A percentile compares a stretch with the other conserved stretches of the same genome.
Evolutionary conservation across 2,329 filamentous ascomycete species (phyloP).

Genomic region (Dendryphion nanum): DNA sequence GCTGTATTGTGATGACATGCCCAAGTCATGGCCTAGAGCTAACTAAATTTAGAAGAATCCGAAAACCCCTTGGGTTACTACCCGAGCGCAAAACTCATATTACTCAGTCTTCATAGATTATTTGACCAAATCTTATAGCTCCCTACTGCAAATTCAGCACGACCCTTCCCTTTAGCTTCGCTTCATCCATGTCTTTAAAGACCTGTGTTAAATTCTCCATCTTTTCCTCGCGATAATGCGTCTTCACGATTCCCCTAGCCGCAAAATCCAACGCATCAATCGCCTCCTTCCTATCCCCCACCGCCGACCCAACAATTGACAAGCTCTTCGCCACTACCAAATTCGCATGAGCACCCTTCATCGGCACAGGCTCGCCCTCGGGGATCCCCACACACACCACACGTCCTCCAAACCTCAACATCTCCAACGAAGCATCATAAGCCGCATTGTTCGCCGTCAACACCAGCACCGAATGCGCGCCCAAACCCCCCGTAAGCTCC

Average conservation of each 20-base stretch:
- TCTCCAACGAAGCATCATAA: constrained; percentile 41
- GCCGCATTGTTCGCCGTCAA: constrained; percentile 49
- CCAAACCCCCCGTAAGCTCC: constrained; percentile 54
- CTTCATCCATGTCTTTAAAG: constrained; percentile 49
- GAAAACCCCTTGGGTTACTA: no score
- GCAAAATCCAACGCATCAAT: constrained; percentile 51
- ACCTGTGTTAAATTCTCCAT: constrained; percentile 48
- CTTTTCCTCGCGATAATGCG: constrained; percentile 46
- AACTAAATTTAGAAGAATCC: no score
- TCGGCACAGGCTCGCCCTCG: constrained; percentile 47
- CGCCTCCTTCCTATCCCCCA: constrained; percentile 48
- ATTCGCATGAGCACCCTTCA: constrained; percentile 42
- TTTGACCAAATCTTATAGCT: no score
- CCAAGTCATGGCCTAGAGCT: no score
- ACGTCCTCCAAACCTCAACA: constrained; percentile 47
- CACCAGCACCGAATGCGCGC: constrained; percentile 61
- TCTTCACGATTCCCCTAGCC: constrained; percentile 44
- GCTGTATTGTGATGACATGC: no score
- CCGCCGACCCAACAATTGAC: constrained; percentile 46
- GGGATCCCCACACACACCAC: constrained; percentile 50
- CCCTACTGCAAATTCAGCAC: constrained; percentile 41
- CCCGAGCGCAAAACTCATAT: no score
- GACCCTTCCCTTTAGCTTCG: constrained; percentile 47
- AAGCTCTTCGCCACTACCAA: constrained; percentile 43
- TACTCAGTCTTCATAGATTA: no score